These are phyloP conservation scores for Pseudogymnoascus sp. DNA, from an alignment of 2,329 filamentous ascomycete genomes.

Conservation along the genomic window DNA sequence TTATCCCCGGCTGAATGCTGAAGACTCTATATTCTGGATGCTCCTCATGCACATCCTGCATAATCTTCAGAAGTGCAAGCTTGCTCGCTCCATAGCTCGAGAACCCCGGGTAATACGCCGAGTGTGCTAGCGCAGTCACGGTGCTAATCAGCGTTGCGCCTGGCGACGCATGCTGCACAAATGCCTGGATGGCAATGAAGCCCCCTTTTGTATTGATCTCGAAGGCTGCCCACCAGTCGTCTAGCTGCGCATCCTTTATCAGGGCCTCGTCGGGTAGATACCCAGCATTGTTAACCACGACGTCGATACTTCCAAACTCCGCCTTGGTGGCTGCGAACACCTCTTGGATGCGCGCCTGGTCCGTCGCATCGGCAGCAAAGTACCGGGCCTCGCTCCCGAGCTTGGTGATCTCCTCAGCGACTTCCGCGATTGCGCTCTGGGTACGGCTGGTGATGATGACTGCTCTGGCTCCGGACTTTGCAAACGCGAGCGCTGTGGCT, in stretches of 20 bases:
- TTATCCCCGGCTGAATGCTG: conserved; percentile 12
- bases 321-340: conserved; percentile 11
- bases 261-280: conserved; percentile 12
- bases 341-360: neutral
- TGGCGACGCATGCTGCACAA: neutral
- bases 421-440: neutral
- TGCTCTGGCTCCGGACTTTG: conserved; percentile 28
- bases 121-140: conserved; percentile 9
- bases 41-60: conserved; percentile 12
- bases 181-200: conserved; percentile 12
- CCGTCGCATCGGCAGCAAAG: conserved; percentile 10
- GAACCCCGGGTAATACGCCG: conserved; percentile 1
- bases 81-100: conserved; percentile 6
- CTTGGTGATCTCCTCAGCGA: neutral
- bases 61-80: conserved; percentile 11
- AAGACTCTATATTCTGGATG: conserved; percentile 12
- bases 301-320: conserved; percentile 13
- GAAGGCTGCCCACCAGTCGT: conserved; percentile 11
- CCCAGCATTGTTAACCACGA: conserved; percentile 14
- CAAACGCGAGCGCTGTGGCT: conserved; percentile 30
- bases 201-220: conserved; percentile 14
- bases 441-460: conserved; percentile 16
- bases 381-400: neutral
- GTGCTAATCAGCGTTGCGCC: conserved; percentile 13
- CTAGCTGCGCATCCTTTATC: conserved; percentile 9